These are phyloP conservation scores for Penicillium pulvis DNA, from an alignment of 495 filamentous ascomycete species.

Conservation along the genomic window DNA sequence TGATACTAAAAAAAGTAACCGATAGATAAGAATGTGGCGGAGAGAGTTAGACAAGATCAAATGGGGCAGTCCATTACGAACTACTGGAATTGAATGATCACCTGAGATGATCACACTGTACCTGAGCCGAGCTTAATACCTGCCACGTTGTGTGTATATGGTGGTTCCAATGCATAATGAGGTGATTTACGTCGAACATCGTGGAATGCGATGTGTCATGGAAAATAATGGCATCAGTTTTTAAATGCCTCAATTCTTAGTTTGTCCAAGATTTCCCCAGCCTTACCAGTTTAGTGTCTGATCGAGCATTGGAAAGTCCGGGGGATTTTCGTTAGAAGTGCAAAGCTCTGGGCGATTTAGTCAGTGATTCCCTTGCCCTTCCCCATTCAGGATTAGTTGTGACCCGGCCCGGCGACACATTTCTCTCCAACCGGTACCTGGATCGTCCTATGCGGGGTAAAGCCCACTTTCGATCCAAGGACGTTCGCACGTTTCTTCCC, in stretches of 20 bases:
- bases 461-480: slow-evolving; percentile 5
- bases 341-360: not conserved
- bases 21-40: slow-evolving; percentile 4
- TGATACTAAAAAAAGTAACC: slow-evolving; percentile 1
- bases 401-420: slow-evolving; percentile 22
- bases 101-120: slow-evolving; percentile 8
- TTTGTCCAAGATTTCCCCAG: slow-evolving; percentile 7
- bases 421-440: slow-evolving; percentile 32
- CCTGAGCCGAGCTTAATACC: not conserved
- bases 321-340: slow-evolving; percentile 29
- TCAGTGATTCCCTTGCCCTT: not conserved
- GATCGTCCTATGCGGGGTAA: slow-evolving; percentile 31
- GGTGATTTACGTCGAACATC: slow-evolving; percentile 23
- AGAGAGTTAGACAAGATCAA: not conserved
- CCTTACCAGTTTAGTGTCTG: slow-evolving; percentile 9
- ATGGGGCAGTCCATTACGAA: not conserved
- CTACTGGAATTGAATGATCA: slow-evolving; percentile 1
- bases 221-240: not conserved
- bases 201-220: slow-evolving; percentile 35
- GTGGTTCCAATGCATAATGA: slow-evolving; percentile 9
- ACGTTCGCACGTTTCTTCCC: slow-evolving; percentile 8
- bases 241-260: slow-evolving; percentile 19
- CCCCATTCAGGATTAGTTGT: not conserved
- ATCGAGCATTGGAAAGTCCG: slow-evolving; percentile 15
- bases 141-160: not conserved